These are phyloP conservation scores for Trichoderma simmonsii DNA, from an alignment of 2,329 filamentous ascomycete species.

Conservation along the genomic window DNA sequence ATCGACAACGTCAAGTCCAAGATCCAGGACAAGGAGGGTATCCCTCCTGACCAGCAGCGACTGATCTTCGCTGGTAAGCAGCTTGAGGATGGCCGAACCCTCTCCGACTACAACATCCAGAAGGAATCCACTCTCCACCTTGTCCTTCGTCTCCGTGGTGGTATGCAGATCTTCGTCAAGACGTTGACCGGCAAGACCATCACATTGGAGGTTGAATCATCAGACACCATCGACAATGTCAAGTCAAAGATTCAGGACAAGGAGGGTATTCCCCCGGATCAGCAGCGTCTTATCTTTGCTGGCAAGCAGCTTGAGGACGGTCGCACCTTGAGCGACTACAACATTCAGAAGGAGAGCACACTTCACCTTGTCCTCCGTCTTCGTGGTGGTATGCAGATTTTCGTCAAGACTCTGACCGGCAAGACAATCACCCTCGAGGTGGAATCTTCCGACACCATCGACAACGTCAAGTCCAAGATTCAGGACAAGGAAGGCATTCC, in stretches of 20 bases:
- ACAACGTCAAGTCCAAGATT: conserved; percentile 97
- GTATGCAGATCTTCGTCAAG: no score
- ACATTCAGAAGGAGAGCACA: conserved; percentile 90
- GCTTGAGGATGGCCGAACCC: conserved; percentile 86
- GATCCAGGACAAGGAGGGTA: conserved; percentile 98
- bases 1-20: conserved; percentile 90
- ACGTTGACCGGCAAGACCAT: no score
- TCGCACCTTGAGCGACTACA: conserved; percentile 89
- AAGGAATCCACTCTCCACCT: conserved; percentile 56
- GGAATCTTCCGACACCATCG: conserved; percentile 54
- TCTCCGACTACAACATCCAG: conserved; percentile 94
- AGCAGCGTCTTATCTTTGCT: conserved; percentile 90
- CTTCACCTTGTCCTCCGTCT: conserved; percentile 78
- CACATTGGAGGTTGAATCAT: no score
- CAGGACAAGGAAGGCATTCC: conserved; percentile 98
- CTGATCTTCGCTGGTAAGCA: conserved; percentile 97
- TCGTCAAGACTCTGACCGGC: conserved; percentile 82
- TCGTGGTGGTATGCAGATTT: conserved; percentile 75
- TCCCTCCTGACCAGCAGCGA: conserved; percentile 93
- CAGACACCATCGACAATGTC: conserved; percentile 64
- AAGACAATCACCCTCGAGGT: conserved; percentile 43
- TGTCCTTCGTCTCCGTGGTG: no score
- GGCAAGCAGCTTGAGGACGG: conserved; percentile 94
- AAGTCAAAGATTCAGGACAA: conserved; percentile 93
- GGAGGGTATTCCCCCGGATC: conserved; percentile 90